These are phyloP conservation scores for Exsudoporus frostii DNA, from an alignment of 768 basidiomycete genomes.

Conservation along the genomic window DNA sequence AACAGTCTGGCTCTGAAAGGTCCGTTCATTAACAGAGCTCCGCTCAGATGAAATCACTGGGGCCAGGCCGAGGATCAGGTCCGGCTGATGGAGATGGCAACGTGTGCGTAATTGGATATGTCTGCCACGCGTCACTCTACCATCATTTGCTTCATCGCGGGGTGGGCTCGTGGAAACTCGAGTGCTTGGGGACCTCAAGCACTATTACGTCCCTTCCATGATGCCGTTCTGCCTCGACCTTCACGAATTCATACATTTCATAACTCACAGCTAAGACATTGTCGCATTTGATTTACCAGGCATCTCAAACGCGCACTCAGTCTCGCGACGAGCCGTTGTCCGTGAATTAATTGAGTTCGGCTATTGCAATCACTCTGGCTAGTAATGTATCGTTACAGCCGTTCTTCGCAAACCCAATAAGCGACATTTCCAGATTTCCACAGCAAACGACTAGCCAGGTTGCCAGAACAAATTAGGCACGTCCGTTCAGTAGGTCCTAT, in stretches of 20 bases:
- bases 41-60: slow-evolving; percentile 31
- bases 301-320: slow-evolving; percentile 28
- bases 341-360: slow-evolving; percentile 35
- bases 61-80: slow-evolving; percentile 34
- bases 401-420: slow-evolving; percentile 28
- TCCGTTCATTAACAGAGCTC: slow-evolving; percentile 34
- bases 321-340: slow-evolving; percentile 24
- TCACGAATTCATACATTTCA: slow-evolving; percentile 26
- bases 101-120: slow-evolving; percentile 23
- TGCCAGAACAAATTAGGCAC: slow-evolving; percentile 33
- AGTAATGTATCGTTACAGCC: slow-evolving; percentile 27
- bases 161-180: slow-evolving; percentile 16
- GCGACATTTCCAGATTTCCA: slow-evolving; percentile 30
- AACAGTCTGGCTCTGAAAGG: slow-evolving; percentile 12
- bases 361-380: slow-evolving; percentile 28
- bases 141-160: slow-evolving; percentile 23
- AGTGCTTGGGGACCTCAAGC: slow-evolving; percentile 24
- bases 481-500: slow-evolving; percentile 28
- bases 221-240: slow-evolving; percentile 24
- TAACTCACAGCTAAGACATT: slow-evolving; percentile 27
- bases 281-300: slow-evolving; percentile 30
- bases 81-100: slow-evolving; percentile 24
- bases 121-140: slow-evolving; percentile 24
- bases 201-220: slow-evolving; percentile 29
- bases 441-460: slow-evolving; percentile 22